These are phyloP conservation scores for Colletotrichum endophyticum DNA, from an alignment of 2,329 filamentous ascomycete species.

Conservation along the genomic window DNA sequence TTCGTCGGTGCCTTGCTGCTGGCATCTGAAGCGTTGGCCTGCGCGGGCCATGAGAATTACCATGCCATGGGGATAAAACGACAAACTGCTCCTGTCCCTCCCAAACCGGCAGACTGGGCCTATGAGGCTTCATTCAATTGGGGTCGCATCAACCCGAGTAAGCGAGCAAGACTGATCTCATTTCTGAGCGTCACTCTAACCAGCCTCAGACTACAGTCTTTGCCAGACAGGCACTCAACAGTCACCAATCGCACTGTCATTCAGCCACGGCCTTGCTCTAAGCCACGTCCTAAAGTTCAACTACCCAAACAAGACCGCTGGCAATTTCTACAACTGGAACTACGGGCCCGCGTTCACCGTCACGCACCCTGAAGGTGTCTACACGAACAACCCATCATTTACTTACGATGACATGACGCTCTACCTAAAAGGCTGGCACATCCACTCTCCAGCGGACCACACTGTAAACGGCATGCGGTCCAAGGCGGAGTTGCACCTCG, in stretches of 20 bases:
- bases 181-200: not conserved
- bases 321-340: conserved; percentile 52
- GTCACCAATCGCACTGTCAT: conserved; percentile 49
- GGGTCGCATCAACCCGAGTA: conserved; percentile 14
- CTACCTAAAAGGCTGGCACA: conserved; percentile 55
- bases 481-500: conserved; percentile 53
- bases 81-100: not conserved
- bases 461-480: conserved; percentile 43
- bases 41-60: conserved; percentile 8
- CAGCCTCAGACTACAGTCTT: conserved; percentile 22
- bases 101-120: conserved; percentile 5
- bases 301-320: conserved; percentile 38
- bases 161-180: not conserved
- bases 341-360: conserved; percentile 50
- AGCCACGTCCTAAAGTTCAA: conserved; percentile 46
- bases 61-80: not conserved
- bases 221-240: conserved; percentile 57
- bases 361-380: conserved; percentile 35
- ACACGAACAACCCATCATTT: conserved; percentile 43
- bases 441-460: conserved; percentile 56
- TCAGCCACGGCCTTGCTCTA: conserved; percentile 41
- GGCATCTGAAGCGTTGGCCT: not conserved
- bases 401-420: conserved; percentile 50
- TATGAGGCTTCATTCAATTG: conserved; percentile 21
- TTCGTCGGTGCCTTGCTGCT: not conserved